phyloP scores from a whole-genome alignment of 148 eudicot genomes.

The Arbutus unedo region DNA sequence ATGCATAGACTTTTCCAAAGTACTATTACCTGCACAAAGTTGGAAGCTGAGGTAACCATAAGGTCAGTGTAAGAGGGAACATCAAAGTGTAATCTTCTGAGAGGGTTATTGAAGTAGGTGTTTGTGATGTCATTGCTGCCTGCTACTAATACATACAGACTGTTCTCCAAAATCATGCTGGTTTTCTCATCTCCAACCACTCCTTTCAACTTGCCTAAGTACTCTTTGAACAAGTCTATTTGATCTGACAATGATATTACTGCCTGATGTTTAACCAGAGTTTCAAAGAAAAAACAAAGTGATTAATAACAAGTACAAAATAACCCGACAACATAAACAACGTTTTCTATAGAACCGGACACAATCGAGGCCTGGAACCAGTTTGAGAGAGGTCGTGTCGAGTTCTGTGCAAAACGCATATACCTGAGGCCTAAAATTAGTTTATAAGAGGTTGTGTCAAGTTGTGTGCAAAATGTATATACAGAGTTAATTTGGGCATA shows the following conservation, averaged over 20 bases:
- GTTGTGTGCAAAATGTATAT: no score
- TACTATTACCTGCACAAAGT: conserved; percentile 39
- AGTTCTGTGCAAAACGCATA: no score
- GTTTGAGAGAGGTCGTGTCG: no score
- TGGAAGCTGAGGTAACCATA: conserved; percentile 42
- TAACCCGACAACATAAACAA: no score
- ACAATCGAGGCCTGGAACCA: no score
- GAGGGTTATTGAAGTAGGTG: conserved; percentile 39
- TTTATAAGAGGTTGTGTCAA: no score
- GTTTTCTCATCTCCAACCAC: conserved; percentile 44
- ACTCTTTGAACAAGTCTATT: conserved; percentile 48
- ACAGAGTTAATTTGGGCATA: background rate
- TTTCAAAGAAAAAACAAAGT: background rate
- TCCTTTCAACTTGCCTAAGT: conserved; percentile 41
- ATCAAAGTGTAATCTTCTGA: conserved; percentile 28
- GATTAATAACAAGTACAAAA: background rate
- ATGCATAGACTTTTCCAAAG: no score
- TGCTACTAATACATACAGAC: conserved; percentile 41
- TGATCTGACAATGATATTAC: conserved; percentile 44
- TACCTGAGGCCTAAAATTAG: no score
- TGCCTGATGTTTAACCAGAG: conserved; percentile 23
- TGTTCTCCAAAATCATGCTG: conserved; percentile 24
- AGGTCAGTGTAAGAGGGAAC: conserved; percentile 43
- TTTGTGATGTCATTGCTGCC: conserved; percentile 63
- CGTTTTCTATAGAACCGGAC: no score